phyloP scores from a whole-genome alignment of 1,284 basidiomycete species.

The Stereum hirsutum region DNA sequence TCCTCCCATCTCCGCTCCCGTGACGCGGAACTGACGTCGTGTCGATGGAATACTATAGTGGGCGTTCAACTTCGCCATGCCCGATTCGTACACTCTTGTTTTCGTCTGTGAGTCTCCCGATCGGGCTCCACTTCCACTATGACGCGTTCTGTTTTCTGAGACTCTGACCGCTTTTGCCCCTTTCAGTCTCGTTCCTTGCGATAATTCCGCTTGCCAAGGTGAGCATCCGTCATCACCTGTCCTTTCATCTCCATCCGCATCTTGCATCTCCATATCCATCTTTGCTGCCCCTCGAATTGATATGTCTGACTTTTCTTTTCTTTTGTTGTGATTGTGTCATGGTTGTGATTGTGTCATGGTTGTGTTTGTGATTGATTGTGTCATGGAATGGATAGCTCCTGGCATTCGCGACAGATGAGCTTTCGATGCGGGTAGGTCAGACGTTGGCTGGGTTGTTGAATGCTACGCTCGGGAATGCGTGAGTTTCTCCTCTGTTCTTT shows the following conservation, averaged over 20 bases:
- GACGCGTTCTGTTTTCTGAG: background rate
- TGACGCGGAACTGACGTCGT: too few relatives aligned
- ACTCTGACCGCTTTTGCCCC: constrained; percentile 2
- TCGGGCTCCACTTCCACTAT: too few relatives aligned
- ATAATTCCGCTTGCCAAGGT: constrained; percentile 74
- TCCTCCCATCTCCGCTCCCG: background rate
- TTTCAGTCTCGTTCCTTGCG: constrained; percentile 57
- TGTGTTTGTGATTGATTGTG: too few relatives aligned
- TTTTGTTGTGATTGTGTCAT: too few relatives aligned
- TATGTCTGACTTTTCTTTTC: background rate
- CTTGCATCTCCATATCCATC: constrained; percentile 2
- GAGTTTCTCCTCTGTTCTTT: constrained; percentile 16
- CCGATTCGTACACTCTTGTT: constrained; percentile 42
- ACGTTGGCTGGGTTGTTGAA: constrained; percentile 82
- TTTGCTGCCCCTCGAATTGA: too few relatives aligned
- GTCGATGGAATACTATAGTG: too few relatives aligned
- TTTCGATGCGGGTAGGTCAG: constrained; percentile 77
- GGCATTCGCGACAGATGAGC: constrained; percentile 82
- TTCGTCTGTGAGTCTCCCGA: constrained; percentile 70
- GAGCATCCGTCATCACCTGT: constrained; percentile 6
- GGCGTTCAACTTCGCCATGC: constrained; percentile 56
- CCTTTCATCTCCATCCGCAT: background rate
- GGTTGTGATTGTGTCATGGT: too few relatives aligned
- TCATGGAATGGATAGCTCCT: too few relatives aligned
- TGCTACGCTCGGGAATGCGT: constrained; percentile 82